Evolutionary conservation across 805 yeast species (phyloP).

Genomic region (Pichia cabralensis): DNA sequence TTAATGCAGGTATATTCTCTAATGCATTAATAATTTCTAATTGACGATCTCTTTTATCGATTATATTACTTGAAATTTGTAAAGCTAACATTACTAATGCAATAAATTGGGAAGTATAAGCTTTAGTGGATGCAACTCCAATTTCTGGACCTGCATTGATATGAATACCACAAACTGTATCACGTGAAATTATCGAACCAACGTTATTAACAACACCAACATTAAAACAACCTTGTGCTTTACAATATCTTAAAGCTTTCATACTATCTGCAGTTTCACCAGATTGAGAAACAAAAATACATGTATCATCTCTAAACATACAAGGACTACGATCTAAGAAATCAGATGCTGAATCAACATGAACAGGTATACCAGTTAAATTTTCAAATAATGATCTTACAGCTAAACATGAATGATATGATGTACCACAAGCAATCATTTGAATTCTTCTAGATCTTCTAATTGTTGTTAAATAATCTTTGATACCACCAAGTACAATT

Average conservation of each 20-base stretch:
- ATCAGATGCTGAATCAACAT: slow-evolving; percentile 89
- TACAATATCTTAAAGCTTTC: slow-evolving; percentile 89
- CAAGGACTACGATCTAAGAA: slow-evolving; percentile 92
- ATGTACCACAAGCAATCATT: slow-evolving; percentile 99
- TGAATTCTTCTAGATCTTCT: slow-evolving; percentile 91
- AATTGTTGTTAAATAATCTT: slow-evolving; percentile 73
- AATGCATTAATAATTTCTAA: slow-evolving; percentile 79
- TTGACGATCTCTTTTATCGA: slow-evolving; percentile 69
- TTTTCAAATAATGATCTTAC: slow-evolving; percentile 95
- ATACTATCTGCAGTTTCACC: slow-evolving; percentile 99
- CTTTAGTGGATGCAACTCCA: slow-evolving; percentile 98
- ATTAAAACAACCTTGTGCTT: slow-evolving; percentile 94
- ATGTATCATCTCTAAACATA: slow-evolving; percentile 96
- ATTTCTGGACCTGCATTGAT: slow-evolving; percentile 99
- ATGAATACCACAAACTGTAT: slow-evolving; percentile 98
- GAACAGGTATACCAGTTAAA: slow-evolving; percentile 86
- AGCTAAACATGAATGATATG: slow-evolving; percentile 96
- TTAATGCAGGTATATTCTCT: slow-evolving; percentile 75
- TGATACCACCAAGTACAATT: slow-evolving; percentile 84
- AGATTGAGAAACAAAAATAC: slow-evolving; percentile 95
- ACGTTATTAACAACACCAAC: slow-evolving; percentile 97
- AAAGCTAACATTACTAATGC: slow-evolving; percentile 96
- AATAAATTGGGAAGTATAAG: slow-evolving; percentile 96
- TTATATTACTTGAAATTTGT: slow-evolving; percentile 85
- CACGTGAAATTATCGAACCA: slow-evolving; percentile 94